A percentile compares a stretch with the other conserved stretches of the same genome.
Evolutionary conservation across 257 asterid species (phyloP).

Genomic region (Nicotiana knightiana): DNA sequence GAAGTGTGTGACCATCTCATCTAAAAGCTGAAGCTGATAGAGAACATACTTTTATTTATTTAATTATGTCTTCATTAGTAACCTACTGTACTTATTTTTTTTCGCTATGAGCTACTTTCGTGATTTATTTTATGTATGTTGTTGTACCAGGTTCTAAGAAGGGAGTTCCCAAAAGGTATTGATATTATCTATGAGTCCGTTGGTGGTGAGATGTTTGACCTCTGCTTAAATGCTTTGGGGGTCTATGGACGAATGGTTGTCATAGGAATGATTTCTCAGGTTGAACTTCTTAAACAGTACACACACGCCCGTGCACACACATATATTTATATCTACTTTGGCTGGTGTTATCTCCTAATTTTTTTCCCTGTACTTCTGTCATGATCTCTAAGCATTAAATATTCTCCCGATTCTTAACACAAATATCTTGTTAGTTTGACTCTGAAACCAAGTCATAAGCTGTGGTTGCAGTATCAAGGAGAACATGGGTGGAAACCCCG

Average conservation of each 20-base stretch:
- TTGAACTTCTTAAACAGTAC: slow-evolving; percentile 7
- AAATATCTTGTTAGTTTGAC: neutral
- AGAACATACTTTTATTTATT: too few relatives aligned
- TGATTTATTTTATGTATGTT: neutral
- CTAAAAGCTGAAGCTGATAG: too few relatives aligned
- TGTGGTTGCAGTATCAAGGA: slow-evolving; percentile 75
- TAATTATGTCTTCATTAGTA: too few relatives aligned
- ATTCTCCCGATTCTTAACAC: neutral
- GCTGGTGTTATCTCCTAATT: neutral
- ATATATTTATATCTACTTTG: neutral
- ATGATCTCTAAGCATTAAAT: neutral
- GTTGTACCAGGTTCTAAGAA: slow-evolving; percentile 50
- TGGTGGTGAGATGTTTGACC: slow-evolving; percentile 84
- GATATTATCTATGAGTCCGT: slow-evolving; percentile 88
- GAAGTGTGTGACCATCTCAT: too few relatives aligned
- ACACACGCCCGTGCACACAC: too few relatives aligned
- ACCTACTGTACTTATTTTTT: too few relatives aligned
- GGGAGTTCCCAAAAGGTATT: slow-evolving; percentile 79
- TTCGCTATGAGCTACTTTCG: neutral
- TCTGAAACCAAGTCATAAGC: slow-evolving; percentile 2
- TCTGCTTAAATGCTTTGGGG: slow-evolving; percentile 29
- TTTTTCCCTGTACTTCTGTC: neutral
- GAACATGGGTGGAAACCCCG: slow-evolving; percentile 80
- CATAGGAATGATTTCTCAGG: slow-evolving; percentile 95
- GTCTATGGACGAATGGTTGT: slow-evolving; percentile 73